Percentiles rank a stretch among this genome's conserved stretches.
phyloP scores from a whole-genome alignment of 768 basidiomycete genomes.

The Epithele typhae region DNA sequence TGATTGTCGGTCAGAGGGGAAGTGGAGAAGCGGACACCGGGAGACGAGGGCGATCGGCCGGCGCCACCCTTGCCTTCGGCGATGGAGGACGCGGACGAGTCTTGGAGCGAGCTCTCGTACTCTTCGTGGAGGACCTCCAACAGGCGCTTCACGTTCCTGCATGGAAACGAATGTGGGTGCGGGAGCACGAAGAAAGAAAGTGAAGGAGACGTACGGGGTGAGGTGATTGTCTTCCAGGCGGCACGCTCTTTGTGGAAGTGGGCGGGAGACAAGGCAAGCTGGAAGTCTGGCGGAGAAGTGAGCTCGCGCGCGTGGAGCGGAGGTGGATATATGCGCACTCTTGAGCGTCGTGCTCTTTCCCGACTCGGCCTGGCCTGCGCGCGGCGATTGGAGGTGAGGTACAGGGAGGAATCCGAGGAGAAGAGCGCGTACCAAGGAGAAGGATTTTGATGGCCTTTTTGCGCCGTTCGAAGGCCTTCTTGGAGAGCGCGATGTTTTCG shows the following conservation, averaged over 20 bases:
- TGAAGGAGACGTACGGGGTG: slow-evolving; percentile 41
- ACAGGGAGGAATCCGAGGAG: neutral
- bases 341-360: slow-evolving; percentile 44
- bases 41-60: slow-evolving; percentile 20
- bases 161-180: neutral
- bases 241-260: slow-evolving; percentile 54
- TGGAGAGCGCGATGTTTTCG: slow-evolving; percentile 38
- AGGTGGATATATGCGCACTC: slow-evolving; percentile 16
- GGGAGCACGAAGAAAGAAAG: neutral
- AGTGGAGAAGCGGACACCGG: slow-evolving; percentile 26
- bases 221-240: slow-evolving; percentile 59
- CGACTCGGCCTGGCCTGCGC: slow-evolving; percentile 54
- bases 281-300: slow-evolving; percentile 47
- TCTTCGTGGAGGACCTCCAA: slow-evolving; percentile 48
- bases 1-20: slow-evolving; percentile 31
- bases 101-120: slow-evolving; percentile 33
- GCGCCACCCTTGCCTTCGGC: slow-evolving; percentile 26
- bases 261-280: slow-evolving; percentile 58
- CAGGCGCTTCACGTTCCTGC: slow-evolving; percentile 54
- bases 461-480: slow-evolving; percentile 43
- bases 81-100: slow-evolving; percentile 12
- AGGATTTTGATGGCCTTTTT: slow-evolving; percentile 51
- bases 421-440: slow-evolving; percentile 40
- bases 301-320: neutral
- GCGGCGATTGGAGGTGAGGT: neutral